Base-by-base conservation (phyloP, 73 alveolate species). In the Halteria grandinella region DNA sequence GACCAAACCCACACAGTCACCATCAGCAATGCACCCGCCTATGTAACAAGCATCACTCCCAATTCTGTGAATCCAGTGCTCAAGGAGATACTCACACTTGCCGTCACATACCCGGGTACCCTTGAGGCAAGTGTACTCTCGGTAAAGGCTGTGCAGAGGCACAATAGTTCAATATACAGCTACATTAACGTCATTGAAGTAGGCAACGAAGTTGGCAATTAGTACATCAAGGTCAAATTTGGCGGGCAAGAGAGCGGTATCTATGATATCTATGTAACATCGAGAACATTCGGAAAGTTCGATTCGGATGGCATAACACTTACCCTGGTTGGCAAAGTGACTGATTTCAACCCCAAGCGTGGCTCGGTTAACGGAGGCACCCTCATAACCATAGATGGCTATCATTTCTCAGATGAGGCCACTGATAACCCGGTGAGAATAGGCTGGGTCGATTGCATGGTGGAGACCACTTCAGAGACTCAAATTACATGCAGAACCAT, bases 171-270 rank as follows among this genome's bases (percentile, higher is more conserved):
- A n/a, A n/a, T n/a, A n/a, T n/a, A n/a, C n/a, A n/a, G n/a, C n/a
- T n/a, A n/a, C n/a, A n/a, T n/a, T n/a, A n/a, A n/a, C n/a, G n/a
- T n/a, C n/a, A n/a, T n/a, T n/a, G n/a, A n/a, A 5, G 47, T 36
- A 36, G 47, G n/a, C 47, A 11, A 7, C 11, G 47, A 36, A 5
- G 47, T 7, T 11, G 47, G 11, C 11, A 11, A 36, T 5, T 7
- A 36, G 47, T 7, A 5, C 5, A 44, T 64, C 63, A 44, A 62
- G 32, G 43, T 44, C 12, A 64, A 21, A 34, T 64, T 31, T 18
- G 79, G 79, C 4, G 79, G 79, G 10, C 50, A 62, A 2, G 45
- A 39, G 53, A 28, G 59, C 18, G 79, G 66, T 4, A 39, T 40
- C 3, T 64, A 64, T 25, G 8, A 41, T 6, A 25, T 64, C 23